phyloP scores from a whole-genome alignment of 2,329 filamentous ascomycete species.

The Byssoonygena ceratinophila region DNA sequence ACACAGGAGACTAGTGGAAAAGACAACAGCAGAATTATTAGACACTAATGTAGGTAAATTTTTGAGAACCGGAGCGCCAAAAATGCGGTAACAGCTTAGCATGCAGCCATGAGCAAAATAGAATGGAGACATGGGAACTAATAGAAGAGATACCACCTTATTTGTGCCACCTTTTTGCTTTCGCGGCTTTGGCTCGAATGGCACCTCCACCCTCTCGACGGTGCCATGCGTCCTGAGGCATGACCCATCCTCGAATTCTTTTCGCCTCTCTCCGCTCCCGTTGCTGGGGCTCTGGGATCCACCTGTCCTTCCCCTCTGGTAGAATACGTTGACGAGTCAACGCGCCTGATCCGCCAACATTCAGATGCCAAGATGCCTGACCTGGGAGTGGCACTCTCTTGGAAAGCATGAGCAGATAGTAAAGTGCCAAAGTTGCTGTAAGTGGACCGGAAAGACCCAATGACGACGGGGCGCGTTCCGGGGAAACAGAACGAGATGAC shows the following conservation, averaged over 20 bases:
- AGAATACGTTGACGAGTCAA: constrained; percentile 47
- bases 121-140: background rate
- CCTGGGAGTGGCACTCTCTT: constrained; percentile 50
- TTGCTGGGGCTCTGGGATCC: constrained; percentile 52
- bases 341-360: constrained; percentile 49
- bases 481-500: constrained; percentile 22
- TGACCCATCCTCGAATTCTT: constrained; percentile 51
- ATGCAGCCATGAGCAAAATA: background rate
- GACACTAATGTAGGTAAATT: constrained; percentile 3
- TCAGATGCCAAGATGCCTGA: constrained; percentile 48
- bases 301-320: constrained; percentile 45
- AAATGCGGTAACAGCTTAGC: background rate
- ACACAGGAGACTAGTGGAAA: background rate
- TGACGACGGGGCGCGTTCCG: constrained; percentile 15
- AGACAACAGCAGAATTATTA: constrained; percentile 3
- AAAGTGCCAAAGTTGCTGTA: constrained; percentile 51
- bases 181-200: constrained; percentile 21
- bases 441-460: constrained; percentile 30
- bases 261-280: constrained; percentile 53
- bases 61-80: background rate
- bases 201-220: constrained; percentile 42
- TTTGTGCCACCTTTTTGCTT: constrained; percentile 31
- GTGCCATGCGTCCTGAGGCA: constrained; percentile 51
- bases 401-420: constrained; percentile 56
- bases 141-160: constrained; percentile 16